A percentile compares a stretch with the other conserved stretches of the same genome.
phyloP scores from a whole-genome alignment of 176 grass and related monocot species.

The Saccharum officinarum region DNA sequence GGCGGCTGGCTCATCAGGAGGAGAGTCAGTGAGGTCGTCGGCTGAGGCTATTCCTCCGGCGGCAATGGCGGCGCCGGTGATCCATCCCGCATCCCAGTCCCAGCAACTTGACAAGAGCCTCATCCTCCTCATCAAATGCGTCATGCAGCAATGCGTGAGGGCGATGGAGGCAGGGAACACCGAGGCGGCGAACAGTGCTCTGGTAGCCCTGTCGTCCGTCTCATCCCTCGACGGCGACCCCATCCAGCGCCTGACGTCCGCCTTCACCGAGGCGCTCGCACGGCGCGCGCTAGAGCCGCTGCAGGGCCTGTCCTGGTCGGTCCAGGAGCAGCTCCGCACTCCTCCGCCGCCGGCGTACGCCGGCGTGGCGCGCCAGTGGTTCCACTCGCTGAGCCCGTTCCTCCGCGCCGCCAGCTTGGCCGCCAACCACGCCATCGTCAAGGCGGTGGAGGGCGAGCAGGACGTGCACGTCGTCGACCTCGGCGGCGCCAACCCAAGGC shows the following conservation, averaged over 20 bases:
- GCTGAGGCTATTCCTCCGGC: not conserved
- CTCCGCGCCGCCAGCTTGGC: slow-evolving; percentile 32
- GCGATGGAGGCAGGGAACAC: slow-evolving; percentile 12
- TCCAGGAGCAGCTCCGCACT: not conserved
- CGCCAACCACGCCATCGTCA: slow-evolving; percentile 52
- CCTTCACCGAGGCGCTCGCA: slow-evolving; percentile 46
- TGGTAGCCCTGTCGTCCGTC: slow-evolving; percentile 28
- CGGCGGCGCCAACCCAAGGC: slow-evolving; percentile 31
- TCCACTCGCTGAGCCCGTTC: slow-evolving; percentile 57
- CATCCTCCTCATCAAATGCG: not conserved
- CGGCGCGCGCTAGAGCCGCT: slow-evolving; percentile 30
- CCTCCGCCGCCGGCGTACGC: not conserved
- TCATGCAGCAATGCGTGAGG: slow-evolving; percentile 34
- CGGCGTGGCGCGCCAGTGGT: slow-evolving; percentile 32
- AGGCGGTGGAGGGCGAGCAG: slow-evolving; percentile 37
- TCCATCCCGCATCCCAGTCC: not conserved
- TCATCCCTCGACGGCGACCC: slow-evolving; percentile 47
- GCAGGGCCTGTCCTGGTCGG: slow-evolving; percentile 37
- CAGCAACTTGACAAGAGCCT: not conserved
- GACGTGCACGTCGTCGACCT: slow-evolving; percentile 65
- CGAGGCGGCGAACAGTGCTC: not conserved
- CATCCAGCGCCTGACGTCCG: slow-evolving; percentile 52
- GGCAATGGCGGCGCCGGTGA: not conserved
- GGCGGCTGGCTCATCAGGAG: not conserved
- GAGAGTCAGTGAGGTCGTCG: not conserved